These are phyloP conservation scores for Fomitopsis serialis DNA, from an alignment of 768 basidiomycete genomes.

Conservation along the genomic window DNA sequence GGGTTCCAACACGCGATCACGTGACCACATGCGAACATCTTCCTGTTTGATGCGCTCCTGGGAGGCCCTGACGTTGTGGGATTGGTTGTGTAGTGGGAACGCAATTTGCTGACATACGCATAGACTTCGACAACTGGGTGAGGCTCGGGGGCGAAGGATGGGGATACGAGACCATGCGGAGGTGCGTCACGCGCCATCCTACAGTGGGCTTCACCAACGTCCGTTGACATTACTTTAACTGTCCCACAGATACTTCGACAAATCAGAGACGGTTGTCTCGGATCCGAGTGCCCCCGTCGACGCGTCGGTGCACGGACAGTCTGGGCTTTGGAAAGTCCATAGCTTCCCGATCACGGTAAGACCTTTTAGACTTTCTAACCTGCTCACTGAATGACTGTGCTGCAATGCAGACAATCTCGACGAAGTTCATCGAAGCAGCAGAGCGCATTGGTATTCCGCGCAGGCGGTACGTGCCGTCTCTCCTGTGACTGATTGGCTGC, in stretches of 20 bases:
- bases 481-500: too few species aligned
- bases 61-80: too few species aligned
- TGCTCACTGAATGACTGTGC: background rate
- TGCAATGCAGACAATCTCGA: conserved; percentile 4
- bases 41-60: too few species aligned
- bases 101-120: too few species aligned
- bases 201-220: too few species aligned
- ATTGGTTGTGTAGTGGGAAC: too few species aligned
- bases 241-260: conserved; percentile 16
- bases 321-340: conserved; percentile 4
- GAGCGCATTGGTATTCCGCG: conserved; percentile 1
- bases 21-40: too few species aligned
- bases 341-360: background rate
- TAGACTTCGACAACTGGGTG: conserved; percentile 21
- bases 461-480: background rate
- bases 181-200: background rate
- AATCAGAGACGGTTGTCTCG: conserved; percentile 14
- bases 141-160: conserved; percentile 17
- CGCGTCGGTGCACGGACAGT: conserved; percentile 1
- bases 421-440: background rate
- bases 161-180: conserved; percentile 16
- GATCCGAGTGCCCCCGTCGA: background rate
- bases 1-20: too few species aligned
- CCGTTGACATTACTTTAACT: background rate
- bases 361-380: background rate